Evolutionary conservation across 2,329 filamentous ascomycete species (phyloP).

Genomic region (Neophaeococcomyces mojaviensis): DNA sequence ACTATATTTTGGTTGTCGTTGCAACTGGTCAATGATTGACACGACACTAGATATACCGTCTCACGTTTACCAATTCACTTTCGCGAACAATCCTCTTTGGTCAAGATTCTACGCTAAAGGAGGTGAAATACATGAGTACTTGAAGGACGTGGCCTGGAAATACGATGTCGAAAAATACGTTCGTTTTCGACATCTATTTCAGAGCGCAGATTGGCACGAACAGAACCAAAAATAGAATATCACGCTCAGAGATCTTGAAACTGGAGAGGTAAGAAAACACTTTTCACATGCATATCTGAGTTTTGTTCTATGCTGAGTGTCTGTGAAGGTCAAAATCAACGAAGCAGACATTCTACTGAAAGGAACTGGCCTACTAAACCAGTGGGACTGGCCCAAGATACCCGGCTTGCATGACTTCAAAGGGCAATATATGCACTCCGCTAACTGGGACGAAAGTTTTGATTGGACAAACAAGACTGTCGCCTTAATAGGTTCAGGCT

Average conservation of each 20-base stretch:
- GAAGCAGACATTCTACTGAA: constrained; percentile 49
- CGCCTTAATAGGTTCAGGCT: constrained; percentile 56
- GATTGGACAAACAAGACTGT: constrained; percentile 44
- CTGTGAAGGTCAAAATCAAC: constrained; percentile 20
- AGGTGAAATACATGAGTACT: constrained; percentile 16
- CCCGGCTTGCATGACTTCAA: constrained; percentile 25
- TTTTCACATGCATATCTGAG: constrained; percentile 47
- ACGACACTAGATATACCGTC: constrained; percentile 33
- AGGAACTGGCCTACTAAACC: constrained; percentile 52
- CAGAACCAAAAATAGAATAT: constrained; percentile 11
- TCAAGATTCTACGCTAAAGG: constrained; percentile 17
- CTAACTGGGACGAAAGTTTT: constrained; percentile 43
- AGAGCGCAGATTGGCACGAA: constrained; percentile 21
- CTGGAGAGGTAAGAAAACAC: constrained; percentile 19
- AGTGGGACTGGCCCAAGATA: constrained; percentile 37
- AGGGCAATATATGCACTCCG: constrained; percentile 27
- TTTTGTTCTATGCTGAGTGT: constrained; percentile 1
- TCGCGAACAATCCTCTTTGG: constrained; percentile 35
- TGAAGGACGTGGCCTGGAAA: constrained; percentile 10
- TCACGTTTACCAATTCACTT: constrained; percentile 45
- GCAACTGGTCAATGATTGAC: too few relatives aligned
- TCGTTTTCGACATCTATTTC: constrained; percentile 18
- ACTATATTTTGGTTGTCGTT: too few relatives aligned
- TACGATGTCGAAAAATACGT: constrained; percentile 23
- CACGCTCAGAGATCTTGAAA: constrained; percentile 6